Evolutionary conservation across 2,329 filamentous ascomycete genomes (phyloP).

Genomic region (Colletotrichum graminicola): DNA sequence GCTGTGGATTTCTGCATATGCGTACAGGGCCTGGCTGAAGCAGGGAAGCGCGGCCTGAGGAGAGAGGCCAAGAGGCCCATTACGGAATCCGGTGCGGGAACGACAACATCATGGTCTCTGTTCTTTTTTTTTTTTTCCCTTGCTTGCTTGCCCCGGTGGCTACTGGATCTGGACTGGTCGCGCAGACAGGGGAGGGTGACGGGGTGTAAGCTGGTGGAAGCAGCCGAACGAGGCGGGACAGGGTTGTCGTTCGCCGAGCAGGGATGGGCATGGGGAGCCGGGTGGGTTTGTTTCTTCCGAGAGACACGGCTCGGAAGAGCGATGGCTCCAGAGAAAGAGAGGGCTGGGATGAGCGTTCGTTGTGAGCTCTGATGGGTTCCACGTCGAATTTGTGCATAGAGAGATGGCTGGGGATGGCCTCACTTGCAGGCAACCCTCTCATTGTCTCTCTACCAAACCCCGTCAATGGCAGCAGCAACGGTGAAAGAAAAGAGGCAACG

Average conservation of each 20-base stretch:
- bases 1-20: slow-evolving; percentile 17
- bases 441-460: neutral
- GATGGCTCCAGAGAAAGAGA: slow-evolving; percentile 20
- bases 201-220: slow-evolving; percentile 10
- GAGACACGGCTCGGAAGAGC: neutral
- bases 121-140: neutral
- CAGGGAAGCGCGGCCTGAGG: slow-evolving; percentile 23
- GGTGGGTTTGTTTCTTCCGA: neutral
- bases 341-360: slow-evolving; percentile 21
- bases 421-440: slow-evolving; percentile 14
- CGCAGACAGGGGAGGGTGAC: neutral
- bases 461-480: neutral
- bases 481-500: neutral
- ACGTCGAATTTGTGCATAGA: slow-evolving; percentile 14
- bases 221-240: slow-evolving; percentile 11
- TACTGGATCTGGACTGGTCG: slow-evolving; percentile 10
- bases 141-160: neutral
- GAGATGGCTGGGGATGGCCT: slow-evolving; percentile 39
- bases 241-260: slow-evolving; percentile 7
- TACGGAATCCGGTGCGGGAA: neutral
- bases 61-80: neutral
- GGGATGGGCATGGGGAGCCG: neutral
- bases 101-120: slow-evolving; percentile 2
- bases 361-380: slow-evolving; percentile 9
- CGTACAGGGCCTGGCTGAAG: slow-evolving; percentile 26